phyloP scores from a whole-genome alignment of 805 yeast genomes.

The Clavispora santaluciae region DNA sequence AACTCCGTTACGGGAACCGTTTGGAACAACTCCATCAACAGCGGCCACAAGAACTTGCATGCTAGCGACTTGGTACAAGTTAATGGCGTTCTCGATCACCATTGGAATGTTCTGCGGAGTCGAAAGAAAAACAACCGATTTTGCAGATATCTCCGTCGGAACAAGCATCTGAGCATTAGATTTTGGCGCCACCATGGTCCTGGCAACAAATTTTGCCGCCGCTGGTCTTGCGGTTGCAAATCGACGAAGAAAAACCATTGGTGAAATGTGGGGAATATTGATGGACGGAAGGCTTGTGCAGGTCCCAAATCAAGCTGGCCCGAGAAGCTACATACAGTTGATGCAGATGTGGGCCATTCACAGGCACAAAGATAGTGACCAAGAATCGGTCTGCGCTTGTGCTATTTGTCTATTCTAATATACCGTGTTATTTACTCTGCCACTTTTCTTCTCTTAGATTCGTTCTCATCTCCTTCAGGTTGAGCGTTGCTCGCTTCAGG shows the following conservation, averaged over 20 bases:
- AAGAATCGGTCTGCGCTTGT: neutral
- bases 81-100: slow-evolving; percentile 28
- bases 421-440: neutral
- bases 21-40: slow-evolving; percentile 32
- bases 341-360: no score
- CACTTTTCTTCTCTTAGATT: neutral
- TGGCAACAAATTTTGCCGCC: slow-evolving; percentile 10
- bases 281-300: neutral
- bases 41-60: slow-evolving; percentile 40
- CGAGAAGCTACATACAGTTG: no score
- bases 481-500: neutral
- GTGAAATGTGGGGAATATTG: neutral
- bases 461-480: neutral
- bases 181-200: slow-evolving; percentile 12
- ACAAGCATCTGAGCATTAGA: neutral
- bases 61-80: slow-evolving; percentile 18
- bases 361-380: no score
- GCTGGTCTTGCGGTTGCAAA: slow-evolving; percentile 6
- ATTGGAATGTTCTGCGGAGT: slow-evolving; percentile 31
- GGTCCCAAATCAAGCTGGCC: neutral
- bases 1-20: slow-evolving; percentile 29
- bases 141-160: slow-evolving; percentile 17
- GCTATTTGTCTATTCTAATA: neutral
- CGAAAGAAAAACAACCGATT: slow-evolving; percentile 30
- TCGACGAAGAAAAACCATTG: slow-evolving; percentile 2